These are phyloP conservation scores for Clausena lansium DNA, from an alignment of 345 rosid genomes.

Conservation along the genomic window DNA sequence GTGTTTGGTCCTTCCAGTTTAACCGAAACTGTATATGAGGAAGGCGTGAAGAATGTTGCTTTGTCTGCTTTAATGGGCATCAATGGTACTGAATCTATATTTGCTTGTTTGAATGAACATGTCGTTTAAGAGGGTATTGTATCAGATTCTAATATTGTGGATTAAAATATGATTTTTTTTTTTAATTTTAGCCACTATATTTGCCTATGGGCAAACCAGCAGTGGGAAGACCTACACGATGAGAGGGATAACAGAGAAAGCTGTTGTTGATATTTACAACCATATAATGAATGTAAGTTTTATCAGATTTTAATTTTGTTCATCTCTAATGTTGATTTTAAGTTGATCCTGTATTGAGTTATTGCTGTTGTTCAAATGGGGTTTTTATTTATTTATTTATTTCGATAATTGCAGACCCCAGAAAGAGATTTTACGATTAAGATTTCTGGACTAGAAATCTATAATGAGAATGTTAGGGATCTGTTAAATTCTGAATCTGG, in stretches of 20 bases:
- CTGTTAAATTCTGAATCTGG: constrained; percentile 88
- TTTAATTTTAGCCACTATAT: constrained; percentile 75
- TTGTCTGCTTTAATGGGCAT: constrained; percentile 95
- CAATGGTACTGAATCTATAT: constrained; percentile 50
- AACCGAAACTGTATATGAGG: constrained; percentile 88
- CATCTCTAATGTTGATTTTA: no score
- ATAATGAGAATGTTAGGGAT: constrained; percentile 94
- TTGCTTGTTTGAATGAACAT: background rate
- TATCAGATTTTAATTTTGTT: constrained; percentile 1
- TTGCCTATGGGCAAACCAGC: constrained; percentile 99
- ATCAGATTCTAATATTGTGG: background rate
- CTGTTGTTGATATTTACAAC: constrained; percentile 86
- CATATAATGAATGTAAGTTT: constrained; percentile 77
- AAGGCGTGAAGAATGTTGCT: constrained; percentile 97
- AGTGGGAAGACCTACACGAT: constrained; percentile 97
- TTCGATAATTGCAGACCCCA: constrained; percentile 62
- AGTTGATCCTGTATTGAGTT: no score
- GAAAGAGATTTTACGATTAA: constrained; percentile 91
- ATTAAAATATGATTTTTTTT: background rate
- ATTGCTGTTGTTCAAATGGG: background rate
- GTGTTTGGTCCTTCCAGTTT: constrained; percentile 79
- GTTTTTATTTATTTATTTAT: constrained; percentile 16
- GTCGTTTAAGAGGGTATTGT: background rate
- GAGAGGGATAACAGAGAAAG: constrained; percentile 99
- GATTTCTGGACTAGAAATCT: constrained; percentile 96